phyloP scores from a whole-genome alignment of 495 filamentous ascomycete species.

The Neurospora cerealis region DNA sequence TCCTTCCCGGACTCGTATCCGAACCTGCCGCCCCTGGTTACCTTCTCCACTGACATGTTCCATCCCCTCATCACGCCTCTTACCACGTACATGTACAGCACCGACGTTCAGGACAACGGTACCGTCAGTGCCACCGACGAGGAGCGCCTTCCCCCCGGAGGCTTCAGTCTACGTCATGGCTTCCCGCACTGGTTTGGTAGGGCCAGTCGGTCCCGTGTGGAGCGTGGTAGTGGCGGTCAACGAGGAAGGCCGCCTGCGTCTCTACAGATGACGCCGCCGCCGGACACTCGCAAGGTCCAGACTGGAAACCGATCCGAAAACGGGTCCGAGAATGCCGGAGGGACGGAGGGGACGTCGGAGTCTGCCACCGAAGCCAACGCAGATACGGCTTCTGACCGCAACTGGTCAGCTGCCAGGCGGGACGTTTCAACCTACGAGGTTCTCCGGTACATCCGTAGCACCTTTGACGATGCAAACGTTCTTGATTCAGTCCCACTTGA shows the following conservation, averaged over 20 bases:
- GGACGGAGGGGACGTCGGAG: background rate
- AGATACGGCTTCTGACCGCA: slow-evolving; percentile 2
- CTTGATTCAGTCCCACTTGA: slow-evolving; percentile 72
- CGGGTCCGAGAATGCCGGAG: background rate
- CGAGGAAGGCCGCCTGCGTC: slow-evolving; percentile 18
- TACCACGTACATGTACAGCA: slow-evolving; percentile 83
- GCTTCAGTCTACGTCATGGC: slow-evolving; percentile 78
- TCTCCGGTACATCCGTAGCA: slow-evolving; percentile 67
- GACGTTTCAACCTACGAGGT: slow-evolving; percentile 48
- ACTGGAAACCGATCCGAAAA: slow-evolving; percentile 8
- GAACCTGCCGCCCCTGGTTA: slow-evolving; percentile 66
- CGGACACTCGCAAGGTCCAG: background rate
- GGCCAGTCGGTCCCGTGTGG: background rate
- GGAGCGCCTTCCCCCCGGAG: slow-evolving; percentile 72
- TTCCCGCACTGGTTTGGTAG: slow-evolving; percentile 80
- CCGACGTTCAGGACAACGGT: slow-evolving; percentile 55
- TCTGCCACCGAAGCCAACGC: background rate
- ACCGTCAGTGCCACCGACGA: slow-evolving; percentile 74
- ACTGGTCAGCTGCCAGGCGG: slow-evolving; percentile 10
- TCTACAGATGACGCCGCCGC: slow-evolving; percentile 17
- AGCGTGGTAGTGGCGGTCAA: background rate
- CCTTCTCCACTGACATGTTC: slow-evolving; percentile 84
- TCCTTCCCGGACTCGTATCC: slow-evolving; percentile 79
- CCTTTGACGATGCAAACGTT: slow-evolving; percentile 66
- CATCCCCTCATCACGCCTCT: slow-evolving; percentile 86